Percentiles rank a stretch among this genome's conserved stretches.
These are phyloP conservation scores for Lentinula edodes DNA, from an alignment of 768 basidiomycete species.

Conservation along the genomic window DNA sequence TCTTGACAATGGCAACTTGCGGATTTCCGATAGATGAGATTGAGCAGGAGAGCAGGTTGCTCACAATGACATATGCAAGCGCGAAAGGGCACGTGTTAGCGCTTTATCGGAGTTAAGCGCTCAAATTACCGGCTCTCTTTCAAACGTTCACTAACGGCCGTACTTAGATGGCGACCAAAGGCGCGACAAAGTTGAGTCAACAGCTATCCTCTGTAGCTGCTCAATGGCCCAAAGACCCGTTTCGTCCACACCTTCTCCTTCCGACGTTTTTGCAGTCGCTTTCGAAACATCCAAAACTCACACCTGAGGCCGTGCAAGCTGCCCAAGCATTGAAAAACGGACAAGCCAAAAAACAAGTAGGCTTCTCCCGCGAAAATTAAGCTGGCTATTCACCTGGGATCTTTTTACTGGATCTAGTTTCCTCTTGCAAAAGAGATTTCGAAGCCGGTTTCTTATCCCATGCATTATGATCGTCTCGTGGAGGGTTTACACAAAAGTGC, in stretches of 20 bases:
- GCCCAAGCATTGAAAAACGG: constrained; percentile 51
- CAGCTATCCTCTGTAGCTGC: constrained; percentile 52
- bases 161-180: not conserved
- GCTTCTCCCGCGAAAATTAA: constrained; percentile 29
- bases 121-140: not conserved
- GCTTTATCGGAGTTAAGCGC: not conserved
- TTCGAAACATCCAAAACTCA: constrained; percentile 63
- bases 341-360: constrained; percentile 53
- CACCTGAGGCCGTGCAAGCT: constrained; percentile 53
- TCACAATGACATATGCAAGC: no score
- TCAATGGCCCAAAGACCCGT: constrained; percentile 67
- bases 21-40: not conserved
- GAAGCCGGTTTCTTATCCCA: constrained; percentile 64
- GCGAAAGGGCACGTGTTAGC: no score
- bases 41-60: not conserved
- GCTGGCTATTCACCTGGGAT: constrained; percentile 9
- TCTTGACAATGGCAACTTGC: not conserved
- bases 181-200: constrained; percentile 32
- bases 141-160: not conserved
- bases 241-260: constrained; percentile 73
- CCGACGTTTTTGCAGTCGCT: constrained; percentile 59
- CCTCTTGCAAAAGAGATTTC: constrained; percentile 58
- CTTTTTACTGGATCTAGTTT: constrained; percentile 41
- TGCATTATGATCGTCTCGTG: constrained; percentile 66
- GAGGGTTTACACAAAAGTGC: constrained; percentile 74